Base-by-base conservation (phyloP, 1,284 basidiomycete species). In the Baeospora myosura region DNA sequence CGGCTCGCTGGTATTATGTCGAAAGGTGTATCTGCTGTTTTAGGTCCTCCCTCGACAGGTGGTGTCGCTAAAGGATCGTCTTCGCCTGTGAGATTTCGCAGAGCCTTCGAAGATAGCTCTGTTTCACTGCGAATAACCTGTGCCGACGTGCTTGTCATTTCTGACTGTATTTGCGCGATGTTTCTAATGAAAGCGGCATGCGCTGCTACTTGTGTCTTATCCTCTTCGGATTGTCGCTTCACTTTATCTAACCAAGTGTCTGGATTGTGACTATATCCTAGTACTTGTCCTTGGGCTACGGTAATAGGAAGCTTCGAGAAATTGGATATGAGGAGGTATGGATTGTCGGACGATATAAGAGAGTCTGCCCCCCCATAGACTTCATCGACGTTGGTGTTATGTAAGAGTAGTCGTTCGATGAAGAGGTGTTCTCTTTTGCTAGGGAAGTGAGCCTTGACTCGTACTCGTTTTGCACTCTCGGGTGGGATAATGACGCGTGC, bases 321-420 rank as follows among this genome's bases (percentile, higher is more conserved):
- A 20, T 52, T 52, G 8, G 49, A 44, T 4, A 52, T 38, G 10
- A 42, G 47, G 0, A 52, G 29, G 6, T 38, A 18, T 0, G 48
- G 46, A 2, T 45, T 35, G 2, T 44, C 38, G 5, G 21, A 8
- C 0, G 42, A 36, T 10, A 51, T 43, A 7, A 49, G 42, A 1
- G 48, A 28, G 23, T 48, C 46, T 2, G 50, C 40, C 7, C 44
- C 32, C 3, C 47, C 47, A 17, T 47, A 49, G 3, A 49, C 23
- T n/a, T 45, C 40, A 4, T 49, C 42, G 5, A 7, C 22, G 26
- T 46, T 45, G 3, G 38, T 39, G 17, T 38, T 11, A 20, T 11
- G 8, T 10, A 20, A 18, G n/a, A 36, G 25, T 16, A 38, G 10
- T 12, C 18, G 20, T 26, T 42, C 41, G 18, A 42, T 18, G 24